A percentile compares a stretch with the other conserved stretches of the same genome.
Evolutionary conservation across 1,139 yeast species (phyloP).

Genomic region (Hyphopichia pseudoburtonii): DNA sequence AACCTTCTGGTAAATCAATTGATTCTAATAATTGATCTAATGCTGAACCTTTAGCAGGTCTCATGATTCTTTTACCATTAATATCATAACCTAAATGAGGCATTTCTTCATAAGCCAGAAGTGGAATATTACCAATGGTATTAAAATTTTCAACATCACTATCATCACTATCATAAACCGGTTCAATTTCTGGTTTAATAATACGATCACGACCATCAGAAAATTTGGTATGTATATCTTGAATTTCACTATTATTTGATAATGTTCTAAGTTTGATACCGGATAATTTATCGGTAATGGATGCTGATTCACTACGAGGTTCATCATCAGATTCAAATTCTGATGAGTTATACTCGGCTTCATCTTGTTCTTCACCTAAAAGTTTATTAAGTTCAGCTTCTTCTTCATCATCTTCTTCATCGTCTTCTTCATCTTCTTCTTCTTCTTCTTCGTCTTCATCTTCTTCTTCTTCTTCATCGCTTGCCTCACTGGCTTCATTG

Average conservation of each 20-base stretch:
- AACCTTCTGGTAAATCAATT: slow-evolving; percentile 94
- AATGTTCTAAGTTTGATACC: slow-evolving; percentile 52
- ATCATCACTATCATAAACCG: slow-evolving; percentile 91
- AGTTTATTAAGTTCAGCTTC: slow-evolving; percentile 63
- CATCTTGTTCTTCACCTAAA: slow-evolving; percentile 51
- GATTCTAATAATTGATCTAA: slow-evolving; percentile 83
- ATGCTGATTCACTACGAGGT: slow-evolving; percentile 46
- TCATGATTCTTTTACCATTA: slow-evolving; percentile 96
- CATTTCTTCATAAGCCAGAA: slow-evolving; percentile 92
- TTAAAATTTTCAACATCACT: slow-evolving; percentile 81
- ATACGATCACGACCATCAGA: slow-evolving; percentile 81
- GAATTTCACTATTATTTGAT: slow-evolving; percentile 37
- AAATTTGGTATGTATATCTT: slow-evolving; percentile 49
- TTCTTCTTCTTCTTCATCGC: slow-evolving; percentile 20
- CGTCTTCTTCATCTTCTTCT: slow-evolving; percentile 24
- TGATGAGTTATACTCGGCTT: slow-evolving; percentile 34
- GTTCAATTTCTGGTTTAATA: slow-evolving; percentile 85
- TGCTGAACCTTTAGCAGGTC: slow-evolving; percentile 97
- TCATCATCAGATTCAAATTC: slow-evolving; percentile 52
- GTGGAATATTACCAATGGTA: slow-evolving; percentile 90
- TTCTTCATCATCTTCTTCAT: slow-evolving; percentile 33
- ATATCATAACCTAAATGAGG: slow-evolving; percentile 97
- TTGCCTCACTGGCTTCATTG: slow-evolving; percentile 23
- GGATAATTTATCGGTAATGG: slow-evolving; percentile 56
- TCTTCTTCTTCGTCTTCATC: slow-evolving; percentile 34